These are phyloP conservation scores for Guyanaporus albipodus DNA, from an alignment of 768 basidiomycete genomes.

Conservation along the genomic window DNA sequence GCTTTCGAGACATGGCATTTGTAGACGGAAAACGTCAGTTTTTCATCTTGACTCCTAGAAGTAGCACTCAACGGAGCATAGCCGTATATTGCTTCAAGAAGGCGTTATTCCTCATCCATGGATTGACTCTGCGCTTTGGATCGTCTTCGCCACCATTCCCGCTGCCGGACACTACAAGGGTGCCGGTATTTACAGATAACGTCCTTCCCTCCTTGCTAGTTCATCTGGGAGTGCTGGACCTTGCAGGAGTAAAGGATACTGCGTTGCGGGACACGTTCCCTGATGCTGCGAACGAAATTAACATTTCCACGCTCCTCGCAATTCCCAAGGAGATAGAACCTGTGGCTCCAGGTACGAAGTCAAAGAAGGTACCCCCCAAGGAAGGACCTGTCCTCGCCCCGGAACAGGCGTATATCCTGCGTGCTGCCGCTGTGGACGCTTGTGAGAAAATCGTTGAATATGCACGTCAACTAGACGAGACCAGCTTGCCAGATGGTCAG, in stretches of 20 bases:
- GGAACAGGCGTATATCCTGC: conserved; percentile 66
- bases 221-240: conserved; percentile 70
- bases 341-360: conserved; percentile 11
- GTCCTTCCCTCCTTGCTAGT: conserved; percentile 80
- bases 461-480: conserved; percentile 37
- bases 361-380: conserved; percentile 25
- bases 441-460: conserved; percentile 63
- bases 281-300: conserved; percentile 36
- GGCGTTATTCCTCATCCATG: conserved; percentile 76
- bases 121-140: conserved; percentile 64
- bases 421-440: conserved; percentile 77
- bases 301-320: conserved; percentile 41
- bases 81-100: conserved; percentile 92
- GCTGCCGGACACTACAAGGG: conserved; percentile 51
- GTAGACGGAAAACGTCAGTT: conserved; percentile 59
- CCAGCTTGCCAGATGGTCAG: conserved; percentile 24
- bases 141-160: conserved; percentile 51
- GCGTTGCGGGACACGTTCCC: conserved; percentile 48
- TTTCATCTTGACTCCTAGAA: conserved; percentile 5
- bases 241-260: conserved; percentile 43
- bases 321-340: conserved; percentile 13
- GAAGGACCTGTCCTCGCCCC: conserved; percentile 53
- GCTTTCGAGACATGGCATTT: conserved; percentile 72
- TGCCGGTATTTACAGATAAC: conserved; percentile 77
- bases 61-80: conserved; percentile 25